These are phyloP conservation scores for Coemansia reversa DNA, from an alignment of 192 early-diverging fungal species.

Conservation along the genomic window DNA sequence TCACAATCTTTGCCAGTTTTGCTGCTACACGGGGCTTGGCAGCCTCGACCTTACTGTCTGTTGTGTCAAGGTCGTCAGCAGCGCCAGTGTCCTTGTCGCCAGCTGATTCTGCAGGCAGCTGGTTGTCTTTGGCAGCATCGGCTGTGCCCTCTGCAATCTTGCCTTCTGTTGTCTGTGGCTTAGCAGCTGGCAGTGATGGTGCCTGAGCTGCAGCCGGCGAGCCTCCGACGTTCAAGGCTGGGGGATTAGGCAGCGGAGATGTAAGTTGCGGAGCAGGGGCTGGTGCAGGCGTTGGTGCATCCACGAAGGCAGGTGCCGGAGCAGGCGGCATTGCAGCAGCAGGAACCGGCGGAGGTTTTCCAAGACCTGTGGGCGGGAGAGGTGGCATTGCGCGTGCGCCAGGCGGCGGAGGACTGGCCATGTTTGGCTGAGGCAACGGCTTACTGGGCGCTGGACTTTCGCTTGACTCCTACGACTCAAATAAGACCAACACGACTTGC, in stretches of 20 bases:
- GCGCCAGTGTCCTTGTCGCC: neutral
- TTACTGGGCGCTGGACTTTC: slow-evolving; percentile 13
- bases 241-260: slow-evolving; percentile 14
- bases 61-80: slow-evolving; percentile 5
- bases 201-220: slow-evolving; percentile 6
- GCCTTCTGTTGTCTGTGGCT: slow-evolving; percentile 2
- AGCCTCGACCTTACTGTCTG: neutral
- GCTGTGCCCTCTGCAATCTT: neutral
- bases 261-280: slow-evolving; percentile 5
- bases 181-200: neutral
- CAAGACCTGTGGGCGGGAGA: slow-evolving; percentile 4
- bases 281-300: neutral
- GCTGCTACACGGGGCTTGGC: slow-evolving; percentile 23
- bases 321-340: slow-evolving; percentile 4
- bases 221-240: slow-evolving; percentile 14
- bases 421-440: slow-evolving; percentile 41
- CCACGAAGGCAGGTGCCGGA: slow-evolving; percentile 3
- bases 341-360: slow-evolving; percentile 7
- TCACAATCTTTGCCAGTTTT: slow-evolving; percentile 61
- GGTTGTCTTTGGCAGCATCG: slow-evolving; percentile 3
- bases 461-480: neutral
- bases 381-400: slow-evolving; percentile 24
- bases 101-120: slow-evolving; percentile 1
- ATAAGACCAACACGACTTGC: neutral
- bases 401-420: slow-evolving; percentile 18